Evolutionary conservation across 495 filamentous ascomycete species (phyloP), one percentile per base, ranked within the genome.

Genomic region (Tuber aestivum): DNA sequence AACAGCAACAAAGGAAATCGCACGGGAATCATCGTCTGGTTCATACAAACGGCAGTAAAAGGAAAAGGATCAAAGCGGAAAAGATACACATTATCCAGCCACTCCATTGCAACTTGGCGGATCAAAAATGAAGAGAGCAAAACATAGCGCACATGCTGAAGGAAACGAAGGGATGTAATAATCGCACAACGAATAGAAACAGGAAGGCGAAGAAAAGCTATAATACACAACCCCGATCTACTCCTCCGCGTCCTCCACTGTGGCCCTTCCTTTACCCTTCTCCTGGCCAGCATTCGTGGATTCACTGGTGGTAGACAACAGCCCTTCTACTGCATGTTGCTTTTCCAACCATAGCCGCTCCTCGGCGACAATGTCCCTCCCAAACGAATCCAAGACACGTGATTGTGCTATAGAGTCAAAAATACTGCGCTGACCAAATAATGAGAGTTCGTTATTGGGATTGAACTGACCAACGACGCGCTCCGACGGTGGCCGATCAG

Each of bases 371-470:
- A 82, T 65, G 14, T 82, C 80, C 2, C n/a, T 37, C 50, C 82
- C 79, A 18, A 82, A 65, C 9, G 76, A 74, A 23, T 70, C 70
- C 14, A 77, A 50, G 9, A 75, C 80, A 65, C 76, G 74, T 41
- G 78, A 77, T 69, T 82, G 80, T 3, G 80, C 76, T 1, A 40
- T 32, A 1, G 70, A 38, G 21, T 71, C 44, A 69, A 82, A 82
- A 37, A 82, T 75, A n/a, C 80, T 82, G 10, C 72, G 71, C n/a
- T 77, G 72, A 21, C 80, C 80, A 70, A 82, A 82, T 5, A 82
- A 41, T 5, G 73, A 77, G 4, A 81, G 70, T 16, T 70, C 37
- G 21, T 82, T 78, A 37, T 72, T 40, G 1, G 73, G 76, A 70
- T 79, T 76, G 56, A 82, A 82, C 37, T 45, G 35, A 0, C 42